Conservation (phyloP, 495 filamentous ascomycete species). For the Delitschia confertaspora region DNA sequence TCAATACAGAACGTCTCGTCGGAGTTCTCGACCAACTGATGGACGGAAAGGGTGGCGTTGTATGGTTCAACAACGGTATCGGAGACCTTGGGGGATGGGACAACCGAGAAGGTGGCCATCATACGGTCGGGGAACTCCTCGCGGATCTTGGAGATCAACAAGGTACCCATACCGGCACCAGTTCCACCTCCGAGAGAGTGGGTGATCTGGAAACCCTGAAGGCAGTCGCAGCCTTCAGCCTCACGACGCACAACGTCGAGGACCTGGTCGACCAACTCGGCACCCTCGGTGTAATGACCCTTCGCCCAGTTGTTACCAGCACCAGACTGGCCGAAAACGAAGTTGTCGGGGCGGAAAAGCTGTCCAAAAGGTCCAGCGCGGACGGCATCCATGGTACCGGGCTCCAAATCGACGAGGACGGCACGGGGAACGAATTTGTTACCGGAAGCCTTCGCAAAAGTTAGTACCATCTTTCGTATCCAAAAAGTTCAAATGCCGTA, state of each 20-base stretch:
- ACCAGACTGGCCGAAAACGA: conserved; percentile 99
- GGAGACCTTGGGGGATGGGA: conserved; percentile 99
- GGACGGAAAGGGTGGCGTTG: conserved; percentile 97
- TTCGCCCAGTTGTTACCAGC: conserved; percentile 99
- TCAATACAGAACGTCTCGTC: conserved; percentile 99
- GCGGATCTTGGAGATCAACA: conserved; percentile 99
- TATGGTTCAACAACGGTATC: conserved; percentile 99
- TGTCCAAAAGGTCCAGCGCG: conserved; percentile 97
- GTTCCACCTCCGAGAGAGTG: conserved; percentile 99
- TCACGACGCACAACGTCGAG: conserved; percentile 98
- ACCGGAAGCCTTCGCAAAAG: conserved; percentile 60
- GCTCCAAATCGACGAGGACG: conserved; percentile 98
- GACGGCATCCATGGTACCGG: conserved; percentile 98
- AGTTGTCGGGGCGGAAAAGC: conserved; percentile 99
- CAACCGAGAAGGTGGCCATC: conserved; percentile 99
- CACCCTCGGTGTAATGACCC: conserved; percentile 99
- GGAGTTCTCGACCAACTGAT: conserved; percentile 99
- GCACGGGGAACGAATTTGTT: conserved; percentile 99
- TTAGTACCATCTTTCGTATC: conserved; percentile 18
- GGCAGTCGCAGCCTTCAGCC: conserved; percentile 98
- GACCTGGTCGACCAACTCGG: conserved; percentile 96
- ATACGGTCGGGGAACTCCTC: conserved; percentile 99
- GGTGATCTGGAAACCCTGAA: conserved; percentile 99
- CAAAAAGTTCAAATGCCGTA: conserved; percentile 37
- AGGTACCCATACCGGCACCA: conserved; percentile 99